Conservation (phyloP, 768 basidiomycete genomes). For the Amanita exitialis region DNA sequence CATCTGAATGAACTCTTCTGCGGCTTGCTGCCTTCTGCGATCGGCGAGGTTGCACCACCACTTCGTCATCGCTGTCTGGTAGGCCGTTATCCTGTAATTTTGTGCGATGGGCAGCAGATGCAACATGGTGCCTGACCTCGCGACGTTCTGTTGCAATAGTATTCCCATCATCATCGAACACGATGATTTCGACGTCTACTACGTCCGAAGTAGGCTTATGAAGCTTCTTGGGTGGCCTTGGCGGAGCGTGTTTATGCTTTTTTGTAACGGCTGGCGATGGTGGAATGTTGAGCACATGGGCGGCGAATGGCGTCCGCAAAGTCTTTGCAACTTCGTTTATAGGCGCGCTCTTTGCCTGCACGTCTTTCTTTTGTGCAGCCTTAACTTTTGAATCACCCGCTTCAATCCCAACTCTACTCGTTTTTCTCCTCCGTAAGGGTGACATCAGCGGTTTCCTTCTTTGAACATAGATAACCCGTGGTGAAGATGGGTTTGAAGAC, state of each 20-base stretch:
- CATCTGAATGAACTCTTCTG: constrained; percentile 35
- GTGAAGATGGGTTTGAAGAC: constrained; percentile 20
- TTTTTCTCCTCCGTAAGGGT: constrained; percentile 22
- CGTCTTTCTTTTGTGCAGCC: constrained; percentile 7
- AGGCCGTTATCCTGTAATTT: background rate
- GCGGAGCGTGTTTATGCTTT: constrained; percentile 1
- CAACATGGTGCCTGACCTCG: constrained; percentile 10
- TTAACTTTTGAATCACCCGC: background rate
- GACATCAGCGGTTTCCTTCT: constrained; percentile 29
- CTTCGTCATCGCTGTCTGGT: constrained; percentile 17
- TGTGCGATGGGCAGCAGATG: constrained; percentile 2
- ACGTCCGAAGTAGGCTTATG: constrained; percentile 31
- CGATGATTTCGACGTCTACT: constrained; percentile 57
- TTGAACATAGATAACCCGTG: constrained; percentile 28
- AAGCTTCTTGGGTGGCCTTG: background rate
- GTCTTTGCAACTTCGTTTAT: background rate
- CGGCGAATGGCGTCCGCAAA: constrained; percentile 23
- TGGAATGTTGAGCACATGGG: constrained; percentile 20
- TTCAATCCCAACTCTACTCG: background rate
- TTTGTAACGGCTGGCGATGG: constrained; percentile 26
- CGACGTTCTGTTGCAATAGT: constrained; percentile 50
- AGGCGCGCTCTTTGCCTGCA: constrained; percentile 3
- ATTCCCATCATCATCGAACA: constrained; percentile 51
- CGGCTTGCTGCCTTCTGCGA: constrained; percentile 3
- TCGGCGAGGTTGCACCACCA: constrained; percentile 13